Conservation (phyloP, 1,284 basidiomycete species). For the Moesziomyces sp. region DNA sequence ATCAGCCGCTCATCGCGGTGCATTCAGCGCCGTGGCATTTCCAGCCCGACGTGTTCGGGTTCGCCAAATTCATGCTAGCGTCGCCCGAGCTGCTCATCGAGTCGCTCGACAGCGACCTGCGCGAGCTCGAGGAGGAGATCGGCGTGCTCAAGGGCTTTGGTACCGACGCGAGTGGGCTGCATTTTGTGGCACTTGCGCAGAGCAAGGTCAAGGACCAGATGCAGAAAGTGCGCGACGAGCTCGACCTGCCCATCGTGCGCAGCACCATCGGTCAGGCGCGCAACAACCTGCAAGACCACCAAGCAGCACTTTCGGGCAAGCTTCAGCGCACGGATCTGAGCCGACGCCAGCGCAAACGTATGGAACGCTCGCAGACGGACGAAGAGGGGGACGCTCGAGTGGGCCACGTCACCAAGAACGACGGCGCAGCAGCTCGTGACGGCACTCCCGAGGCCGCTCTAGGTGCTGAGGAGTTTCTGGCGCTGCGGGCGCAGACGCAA, state of each 20-base stretch:
- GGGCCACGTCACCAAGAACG: not conserved
- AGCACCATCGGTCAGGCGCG: slow-evolving; percentile 66
- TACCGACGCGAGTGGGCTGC: slow-evolving; percentile 80
- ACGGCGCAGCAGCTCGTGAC: slow-evolving; percentile 7
- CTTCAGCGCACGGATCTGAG: slow-evolving; percentile 39
- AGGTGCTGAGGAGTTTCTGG: slow-evolving; percentile 43
- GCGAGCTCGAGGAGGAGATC: slow-evolving; percentile 76
- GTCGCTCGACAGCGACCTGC: slow-evolving; percentile 80
- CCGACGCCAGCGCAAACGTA: slow-evolving; percentile 46
- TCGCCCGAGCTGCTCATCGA: slow-evolving; percentile 79
- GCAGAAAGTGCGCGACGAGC: slow-evolving; percentile 53
- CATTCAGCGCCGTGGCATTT: slow-evolving; percentile 95
- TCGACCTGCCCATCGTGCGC: slow-evolving; percentile 53
- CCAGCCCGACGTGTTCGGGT: slow-evolving; percentile 87
- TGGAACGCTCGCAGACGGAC: slow-evolving; percentile 45
- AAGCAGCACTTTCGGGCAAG: slow-evolving; percentile 34
- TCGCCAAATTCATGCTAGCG: slow-evolving; percentile 95
- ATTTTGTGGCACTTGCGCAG: slow-evolving; percentile 81
- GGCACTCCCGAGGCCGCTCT: slow-evolving; percentile 30
- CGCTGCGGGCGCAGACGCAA: slow-evolving; percentile 28
- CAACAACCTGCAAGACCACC: slow-evolving; percentile 73
- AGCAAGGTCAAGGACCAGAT: slow-evolving; percentile 61
- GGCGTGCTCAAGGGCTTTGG: slow-evolving; percentile 69
- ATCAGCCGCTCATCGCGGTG: slow-evolving; percentile 77
- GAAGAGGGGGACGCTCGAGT: slow-evolving; percentile 18